Percentiles rank a stretch among this genome's conserved stretches.
These are phyloP conservation scores for Begonia loranthoides DNA, from an alignment of 306 rosid species.

Conservation along the genomic window DNA sequence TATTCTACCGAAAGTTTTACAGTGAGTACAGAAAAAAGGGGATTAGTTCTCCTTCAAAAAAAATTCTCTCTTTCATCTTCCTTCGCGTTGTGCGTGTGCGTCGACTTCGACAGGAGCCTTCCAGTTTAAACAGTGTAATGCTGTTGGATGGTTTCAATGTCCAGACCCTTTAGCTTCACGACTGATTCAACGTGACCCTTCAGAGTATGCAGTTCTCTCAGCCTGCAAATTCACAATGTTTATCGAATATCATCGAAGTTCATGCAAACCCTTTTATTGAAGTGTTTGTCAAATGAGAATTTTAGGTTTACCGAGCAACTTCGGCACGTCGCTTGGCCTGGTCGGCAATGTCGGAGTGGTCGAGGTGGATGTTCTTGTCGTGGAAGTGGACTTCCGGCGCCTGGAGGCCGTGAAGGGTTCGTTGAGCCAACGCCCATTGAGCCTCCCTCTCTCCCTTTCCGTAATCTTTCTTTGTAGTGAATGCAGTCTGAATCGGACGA, in stretches of 20 bases:
- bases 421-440: constrained; percentile 1
- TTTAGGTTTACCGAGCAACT: neutral
- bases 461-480: neutral
- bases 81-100: no score
- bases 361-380: neutral
- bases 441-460: constrained; percentile 1
- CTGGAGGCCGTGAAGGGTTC: neutral
- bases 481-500: neutral
- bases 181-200: neutral
- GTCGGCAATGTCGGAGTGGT: neutral
- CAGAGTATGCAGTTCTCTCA: neutral
- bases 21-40: no score
- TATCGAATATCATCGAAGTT: no score
- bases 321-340: neutral
- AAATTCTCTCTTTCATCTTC: no score
- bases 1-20: no score
- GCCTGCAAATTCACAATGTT: neutral
- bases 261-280: neutral
- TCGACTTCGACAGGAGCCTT: no score
- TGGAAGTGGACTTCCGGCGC: neutral
- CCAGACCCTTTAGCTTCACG: neutral
- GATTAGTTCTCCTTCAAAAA: no score
- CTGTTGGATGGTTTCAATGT: constrained; percentile 1
- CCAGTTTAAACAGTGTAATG: neutral
- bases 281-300: neutral